Conservation (phyloP, 2,329 filamentous ascomycete species). For the Hymenoscyphus albidus region DNA sequence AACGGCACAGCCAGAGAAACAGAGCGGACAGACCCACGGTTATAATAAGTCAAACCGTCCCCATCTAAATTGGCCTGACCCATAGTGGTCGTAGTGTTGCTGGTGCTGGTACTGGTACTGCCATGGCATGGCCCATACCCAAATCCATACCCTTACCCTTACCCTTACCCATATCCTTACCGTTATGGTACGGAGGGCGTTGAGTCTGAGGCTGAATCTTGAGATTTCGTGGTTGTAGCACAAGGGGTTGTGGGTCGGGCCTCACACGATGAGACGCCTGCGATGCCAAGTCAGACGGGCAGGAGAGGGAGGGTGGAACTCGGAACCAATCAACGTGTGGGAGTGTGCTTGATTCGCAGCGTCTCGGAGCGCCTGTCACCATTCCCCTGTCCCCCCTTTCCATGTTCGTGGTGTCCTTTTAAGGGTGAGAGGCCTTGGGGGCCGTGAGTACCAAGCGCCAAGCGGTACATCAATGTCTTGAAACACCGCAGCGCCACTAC, state of each 20-base stretch:
- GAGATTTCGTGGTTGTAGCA: background rate
- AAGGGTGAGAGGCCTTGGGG: no score
- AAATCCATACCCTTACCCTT: no score
- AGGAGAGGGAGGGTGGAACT: conserved; percentile 2
- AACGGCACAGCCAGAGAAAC: background rate
- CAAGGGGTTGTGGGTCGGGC: background rate
- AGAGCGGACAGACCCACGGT: background rate
- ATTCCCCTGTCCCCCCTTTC: background rate
- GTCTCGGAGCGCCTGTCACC: background rate
- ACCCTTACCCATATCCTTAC: no score
- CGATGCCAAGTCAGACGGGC: conserved; percentile 20
- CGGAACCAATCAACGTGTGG: conserved; percentile 13
- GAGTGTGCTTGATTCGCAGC: conserved; percentile 2
- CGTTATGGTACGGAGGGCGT: no score
- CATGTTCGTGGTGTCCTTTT: background rate
- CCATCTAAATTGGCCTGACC: background rate
- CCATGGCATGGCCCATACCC: no score
- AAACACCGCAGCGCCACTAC: background rate
- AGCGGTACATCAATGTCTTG: background rate
- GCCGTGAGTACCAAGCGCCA: background rate
- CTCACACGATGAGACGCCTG: conserved; percentile 14
- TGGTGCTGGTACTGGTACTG: no score
- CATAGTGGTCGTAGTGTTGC: no score
- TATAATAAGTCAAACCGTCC: background rate
- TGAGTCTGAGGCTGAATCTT: background rate